Evolutionary conservation across 257 asterid genomes (phyloP), one percentile per base, ranked within the genome.

Genomic region (Nicotiana tomentosiformis): DNA sequence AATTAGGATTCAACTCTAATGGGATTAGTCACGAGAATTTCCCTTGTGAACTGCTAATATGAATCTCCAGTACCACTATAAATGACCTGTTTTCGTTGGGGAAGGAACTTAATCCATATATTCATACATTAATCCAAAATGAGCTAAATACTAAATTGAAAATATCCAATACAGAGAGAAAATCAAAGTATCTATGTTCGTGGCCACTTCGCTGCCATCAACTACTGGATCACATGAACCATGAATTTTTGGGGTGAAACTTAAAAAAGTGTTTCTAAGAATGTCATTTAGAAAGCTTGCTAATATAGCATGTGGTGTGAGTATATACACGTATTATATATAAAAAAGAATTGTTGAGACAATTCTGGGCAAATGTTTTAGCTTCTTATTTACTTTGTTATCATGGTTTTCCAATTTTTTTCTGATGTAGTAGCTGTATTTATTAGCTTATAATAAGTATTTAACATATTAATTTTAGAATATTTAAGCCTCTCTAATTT

Each of bases 1-100:
- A 69, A 46, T 46, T 43, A 23, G 10, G 80, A 74, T 74, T 74
- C 14, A 49, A 23, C 4, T 46, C 7, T 46, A 29, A 23, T 76
- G 64, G 16, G 80, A 76, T 26, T 51, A 51, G 64, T 76, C 80
- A 51, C 80, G 29, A 51, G 80, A 76, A 51, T 49, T 49, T 76
- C 80, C 64, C 26, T 74, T 49, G 62, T 29, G 64, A 51, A 51
- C 26, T 16, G 16, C 39, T 26, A 23, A 43, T 20, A 23, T 23
- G 26, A 23, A 46, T 72, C 4, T 46, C 64, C 26, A 23, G 26
- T 23, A 23, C 26, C 64, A 7, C 46, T 76, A 76, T 14, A 26
- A 51, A 51, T 46, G 2, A 26, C 26, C 49, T 72, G 23, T 46
- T 72, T 46, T 46, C 39, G 12, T 3, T 23, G 53, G 37, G 39